phyloP scores from a whole-genome alignment of 371 early-diverging fungal genomes.

The Apophysomyces trapeziformis region DNA sequence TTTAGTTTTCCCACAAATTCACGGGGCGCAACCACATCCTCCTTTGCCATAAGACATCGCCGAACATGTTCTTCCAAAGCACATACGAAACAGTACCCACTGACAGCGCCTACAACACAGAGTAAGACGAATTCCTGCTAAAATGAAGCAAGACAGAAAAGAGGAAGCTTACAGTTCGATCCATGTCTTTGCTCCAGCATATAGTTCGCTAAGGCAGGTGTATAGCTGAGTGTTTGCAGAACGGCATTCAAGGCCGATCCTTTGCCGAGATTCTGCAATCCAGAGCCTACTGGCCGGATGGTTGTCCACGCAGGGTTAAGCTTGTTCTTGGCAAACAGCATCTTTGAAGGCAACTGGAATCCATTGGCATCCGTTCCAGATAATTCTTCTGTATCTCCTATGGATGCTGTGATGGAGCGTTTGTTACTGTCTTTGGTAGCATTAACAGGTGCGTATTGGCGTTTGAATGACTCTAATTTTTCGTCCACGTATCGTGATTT shows the following conservation, averaged over 20 bases:
- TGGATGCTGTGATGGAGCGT: not conserved
- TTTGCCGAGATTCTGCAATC: conserved; percentile 88
- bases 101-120: conserved; percentile 53
- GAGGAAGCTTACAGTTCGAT: conserved; percentile 50
- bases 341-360: conserved; percentile 66
- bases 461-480: conserved; percentile 47
- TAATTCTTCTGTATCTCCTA: not conserved
- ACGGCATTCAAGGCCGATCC: conserved; percentile 94
- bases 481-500: conserved; percentile 54
- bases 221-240: conserved; percentile 89
- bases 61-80: conserved; percentile 67
- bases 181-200: conserved; percentile 67
- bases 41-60: conserved; percentile 40
- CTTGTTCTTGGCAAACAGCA: conserved; percentile 60
- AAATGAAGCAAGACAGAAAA: not conserved
- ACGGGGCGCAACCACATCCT: conserved; percentile 62
- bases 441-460: conserved; percentile 49
- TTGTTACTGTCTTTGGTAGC: conserved; percentile 13
- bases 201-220: conserved; percentile 81
- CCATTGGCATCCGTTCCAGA: conserved; percentile 54
- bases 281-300: conserved; percentile 74
- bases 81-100: conserved; percentile 69
- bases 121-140: too few species aligned
- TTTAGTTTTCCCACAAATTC: conserved; percentile 73
- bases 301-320: conserved; percentile 62